A percentile compares a stretch with the other conserved stretches of the same genome.
Conservation (phyloP, 148 eudicot genomes). For the Fallopia convolvulus region DNA sequence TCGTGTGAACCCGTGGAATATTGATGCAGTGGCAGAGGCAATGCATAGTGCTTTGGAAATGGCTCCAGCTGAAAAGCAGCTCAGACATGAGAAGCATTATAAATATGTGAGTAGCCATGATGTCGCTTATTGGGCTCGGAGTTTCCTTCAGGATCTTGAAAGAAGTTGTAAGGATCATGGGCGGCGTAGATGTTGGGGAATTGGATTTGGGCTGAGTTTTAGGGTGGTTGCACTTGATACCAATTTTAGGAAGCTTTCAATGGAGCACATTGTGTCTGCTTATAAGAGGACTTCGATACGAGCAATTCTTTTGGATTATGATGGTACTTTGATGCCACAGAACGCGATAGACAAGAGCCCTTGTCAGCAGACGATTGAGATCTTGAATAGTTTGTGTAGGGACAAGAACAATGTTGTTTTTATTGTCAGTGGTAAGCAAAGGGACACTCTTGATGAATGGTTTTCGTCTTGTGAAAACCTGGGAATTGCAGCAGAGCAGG, state of each 20-base stretch:
- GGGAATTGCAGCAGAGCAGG: constrained; percentile 46
- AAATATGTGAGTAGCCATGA: constrained; percentile 33
- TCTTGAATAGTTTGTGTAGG: constrained; percentile 31
- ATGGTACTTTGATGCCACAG: constrained; percentile 51
- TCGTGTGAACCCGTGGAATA: constrained; percentile 16
- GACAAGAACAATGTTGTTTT: constrained; percentile 40
- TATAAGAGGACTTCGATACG: constrained; percentile 32
- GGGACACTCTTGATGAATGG: constrained; percentile 30
- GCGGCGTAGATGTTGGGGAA: constrained; percentile 37
- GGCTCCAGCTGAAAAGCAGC: constrained; percentile 27
- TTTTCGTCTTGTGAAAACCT: constrained; percentile 32
- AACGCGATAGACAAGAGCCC: constrained; percentile 38
- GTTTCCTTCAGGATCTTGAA: constrained; percentile 34
- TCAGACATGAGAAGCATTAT: constrained; percentile 32
- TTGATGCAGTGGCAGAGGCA: constrained; percentile 30
- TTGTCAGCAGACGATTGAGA: constrained; percentile 22
- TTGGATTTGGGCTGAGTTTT: constrained; percentile 45
- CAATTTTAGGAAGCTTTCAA: constrained; percentile 39
- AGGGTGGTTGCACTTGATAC: constrained; percentile 46
- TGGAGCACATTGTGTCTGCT: constrained; percentile 45
- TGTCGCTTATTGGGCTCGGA: constrained; percentile 36
- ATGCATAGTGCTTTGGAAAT: constrained; percentile 26
- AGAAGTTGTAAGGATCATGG: constrained; percentile 33
- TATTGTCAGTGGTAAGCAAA: constrained; percentile 38
- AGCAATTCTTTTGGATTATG: constrained; percentile 43